Percentiles rank a stretch among this genome's conserved stretches.
phyloP scores from a whole-genome alignment of 495 filamentous ascomycete genomes.

The Ramalina intermedia region DNA sequence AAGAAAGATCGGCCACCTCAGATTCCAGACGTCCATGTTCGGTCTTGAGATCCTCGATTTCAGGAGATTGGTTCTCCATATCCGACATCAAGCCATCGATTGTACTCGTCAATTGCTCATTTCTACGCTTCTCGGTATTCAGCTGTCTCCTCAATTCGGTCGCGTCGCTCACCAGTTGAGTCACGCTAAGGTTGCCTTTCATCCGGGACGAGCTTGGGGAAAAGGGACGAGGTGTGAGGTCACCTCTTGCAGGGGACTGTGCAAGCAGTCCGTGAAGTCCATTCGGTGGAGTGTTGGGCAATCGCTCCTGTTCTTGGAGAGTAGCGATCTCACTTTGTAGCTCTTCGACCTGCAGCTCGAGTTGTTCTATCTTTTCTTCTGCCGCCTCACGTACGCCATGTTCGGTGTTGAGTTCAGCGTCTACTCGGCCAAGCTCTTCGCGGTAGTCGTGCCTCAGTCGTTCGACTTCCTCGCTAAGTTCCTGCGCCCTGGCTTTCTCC shows the following conservation, averaged over 20 bases:
- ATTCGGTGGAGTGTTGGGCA: conserved; percentile 28
- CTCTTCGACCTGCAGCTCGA: conserved; percentile 58
- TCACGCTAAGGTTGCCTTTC: conserved; percentile 45
- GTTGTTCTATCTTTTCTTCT: conserved; percentile 55
- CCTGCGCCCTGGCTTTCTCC: conserved; percentile 63
- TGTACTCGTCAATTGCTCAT: conserved; percentile 52
- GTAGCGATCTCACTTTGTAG: conserved; percentile 38
- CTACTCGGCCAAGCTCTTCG: conserved; percentile 62
- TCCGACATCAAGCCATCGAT: conserved; percentile 66
- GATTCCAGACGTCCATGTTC: conserved; percentile 40
- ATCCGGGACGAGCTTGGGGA: conserved; percentile 42
- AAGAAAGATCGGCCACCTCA: conserved; percentile 71
- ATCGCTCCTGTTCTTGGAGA: conserved; percentile 37
- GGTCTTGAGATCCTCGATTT: conserved; percentile 43
- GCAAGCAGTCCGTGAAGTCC: conserved; percentile 35
- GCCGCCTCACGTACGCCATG: conserved; percentile 53
- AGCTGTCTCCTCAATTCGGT: conserved; percentile 43
- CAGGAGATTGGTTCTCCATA: conserved; percentile 43
- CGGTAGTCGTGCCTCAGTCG: conserved; percentile 67
- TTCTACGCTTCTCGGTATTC: conserved; percentile 51
- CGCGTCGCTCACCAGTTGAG: conserved; percentile 55
- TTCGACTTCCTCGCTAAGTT: conserved; percentile 64
- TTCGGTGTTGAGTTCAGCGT: conserved; percentile 70
- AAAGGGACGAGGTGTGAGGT: conserved; percentile 36
- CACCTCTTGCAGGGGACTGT: conserved; percentile 32